Evolutionary conservation across 1,284 basidiomycete species (phyloP).

Genomic region (Naganishia albida): DNA sequence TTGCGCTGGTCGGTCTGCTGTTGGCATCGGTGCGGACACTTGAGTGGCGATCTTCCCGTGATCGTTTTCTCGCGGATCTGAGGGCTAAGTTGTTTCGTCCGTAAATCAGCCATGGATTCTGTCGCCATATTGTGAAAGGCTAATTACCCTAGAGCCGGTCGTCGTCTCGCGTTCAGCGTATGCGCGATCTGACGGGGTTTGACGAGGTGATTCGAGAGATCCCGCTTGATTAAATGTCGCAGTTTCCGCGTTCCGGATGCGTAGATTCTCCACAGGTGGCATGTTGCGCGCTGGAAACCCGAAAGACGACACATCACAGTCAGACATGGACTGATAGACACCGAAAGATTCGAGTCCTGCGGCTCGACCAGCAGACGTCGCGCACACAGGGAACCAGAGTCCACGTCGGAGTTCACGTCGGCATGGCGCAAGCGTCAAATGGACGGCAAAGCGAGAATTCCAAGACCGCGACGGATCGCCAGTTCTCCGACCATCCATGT

Average conservation of each 20-base stretch:
- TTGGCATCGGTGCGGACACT: not conserved
- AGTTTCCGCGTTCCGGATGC: not conserved
- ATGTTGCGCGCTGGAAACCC: constrained; percentile 15
- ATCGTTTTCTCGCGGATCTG: not conserved
- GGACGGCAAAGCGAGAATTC: not conserved
- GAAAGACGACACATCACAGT: constrained; percentile 8
- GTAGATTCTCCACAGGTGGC: constrained; percentile 8
- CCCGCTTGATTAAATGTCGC: not conserved
- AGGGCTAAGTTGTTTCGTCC: not conserved
- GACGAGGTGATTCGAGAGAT: not conserved
- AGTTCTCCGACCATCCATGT: not conserved
- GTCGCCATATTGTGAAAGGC: not conserved
- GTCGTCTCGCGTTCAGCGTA: not conserved
- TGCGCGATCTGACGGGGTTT: not conserved
- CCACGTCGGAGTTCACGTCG: too few species aligned
- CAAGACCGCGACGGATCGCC: too few species aligned
- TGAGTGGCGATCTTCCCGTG: not conserved
- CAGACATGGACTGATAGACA: constrained; percentile 16
- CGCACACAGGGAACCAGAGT: too few species aligned
- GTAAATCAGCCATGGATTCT: too few species aligned
- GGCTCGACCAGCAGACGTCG: too few species aligned
- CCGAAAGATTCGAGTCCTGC: not conserved
- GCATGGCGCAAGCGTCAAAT: not conserved
- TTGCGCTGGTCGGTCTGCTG: not conserved
- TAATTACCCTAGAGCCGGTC: constrained; percentile 1